Evolutionary conservation across 2,329 filamentous ascomycete genomes (phyloP).

Genomic region (Calycina herbarum): DNA sequence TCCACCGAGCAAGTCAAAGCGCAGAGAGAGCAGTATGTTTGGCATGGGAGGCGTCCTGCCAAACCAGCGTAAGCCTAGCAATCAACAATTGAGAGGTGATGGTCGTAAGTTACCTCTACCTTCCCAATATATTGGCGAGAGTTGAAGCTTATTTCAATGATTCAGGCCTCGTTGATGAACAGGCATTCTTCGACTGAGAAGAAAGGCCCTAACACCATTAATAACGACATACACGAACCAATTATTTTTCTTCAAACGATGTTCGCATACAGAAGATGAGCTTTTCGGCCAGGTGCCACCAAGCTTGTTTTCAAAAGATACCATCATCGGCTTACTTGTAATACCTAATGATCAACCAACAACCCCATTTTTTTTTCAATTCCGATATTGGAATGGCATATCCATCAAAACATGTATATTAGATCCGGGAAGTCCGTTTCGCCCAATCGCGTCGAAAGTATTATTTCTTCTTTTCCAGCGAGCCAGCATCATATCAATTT

Average conservation of each 20-base stretch:
- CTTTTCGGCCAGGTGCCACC: conserved; percentile 31
- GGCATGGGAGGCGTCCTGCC: conserved; percentile 47
- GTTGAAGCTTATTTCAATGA: conserved; percentile 14
- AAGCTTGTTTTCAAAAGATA: conserved; percentile 16
- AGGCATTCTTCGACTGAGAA: conserved; percentile 38
- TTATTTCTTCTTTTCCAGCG: conserved; percentile 7
- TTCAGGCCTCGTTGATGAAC: conserved; percentile 35
- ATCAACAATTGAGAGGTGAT: conserved; percentile 32
- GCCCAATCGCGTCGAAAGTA: background rate
- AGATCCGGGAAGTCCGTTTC: background rate
- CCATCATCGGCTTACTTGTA: conserved; percentile 20
- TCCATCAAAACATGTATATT: conserved; percentile 13
- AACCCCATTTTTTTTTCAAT: background rate
- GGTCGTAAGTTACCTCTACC: conserved; percentile 28
- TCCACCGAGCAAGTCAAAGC: conserved; percentile 45
- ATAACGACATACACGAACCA: conserved; percentile 15
- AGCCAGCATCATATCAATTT: conserved; percentile 5
- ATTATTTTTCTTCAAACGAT: conserved; percentile 3
- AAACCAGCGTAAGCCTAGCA: conserved; percentile 33
- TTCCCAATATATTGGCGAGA: background rate
- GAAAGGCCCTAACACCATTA: conserved; percentile 2
- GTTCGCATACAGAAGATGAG: conserved; percentile 15
- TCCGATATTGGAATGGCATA: background rate
- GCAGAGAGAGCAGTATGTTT: conserved; percentile 63
- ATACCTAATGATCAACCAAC: conserved; percentile 23